Base-by-base conservation (phyloP, 768 basidiomycete species). In the Crucibulum laeve region DNA sequence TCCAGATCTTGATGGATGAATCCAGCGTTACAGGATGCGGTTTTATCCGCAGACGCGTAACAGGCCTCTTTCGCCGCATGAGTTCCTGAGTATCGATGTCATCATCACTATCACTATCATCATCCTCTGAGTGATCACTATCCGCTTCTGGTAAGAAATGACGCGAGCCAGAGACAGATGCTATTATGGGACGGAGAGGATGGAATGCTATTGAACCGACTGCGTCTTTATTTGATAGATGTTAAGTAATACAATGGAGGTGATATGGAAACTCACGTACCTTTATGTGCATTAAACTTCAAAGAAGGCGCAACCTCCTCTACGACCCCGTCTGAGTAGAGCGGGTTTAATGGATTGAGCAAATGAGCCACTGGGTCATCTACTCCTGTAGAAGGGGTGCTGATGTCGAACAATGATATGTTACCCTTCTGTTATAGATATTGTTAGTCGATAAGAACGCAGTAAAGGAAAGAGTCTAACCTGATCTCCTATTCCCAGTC, bases 131-230 rank as follows among this genome's bases (percentile, higher is more conserved):
- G 25, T 63, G 54, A 0, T 55, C 50, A n/a, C 54, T 54, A 4
- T 61, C 58, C 1, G 52, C 42, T 17, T 33, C 46, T 14, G 53
- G 46, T 1, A 49, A 49, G 53, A 87, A 87, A 58, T 86, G 79
- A n/a, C 91, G 66, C 4, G 91, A 91, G 2, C 91, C 91, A 0
- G 89, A 84, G 1, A 74, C 73, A 0, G 87, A 83, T 15, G 88
- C 57, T 3, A 91, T 51, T 2, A 67, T 40, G 0, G 89, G 65
- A 7, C 68, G 64, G 21, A 74, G 60, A 0, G 90, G 89, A 50
- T 92, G 84, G 53, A 93, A 87, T 1, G 76, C 62, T 1, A 87
- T 80, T 1, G 83, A 81, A 1, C 87, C 83, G 5, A 92, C 62
- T 3, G 84, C 75, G 57, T 92, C 91, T 92, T 40, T 11, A 15